These are phyloP conservation scores for Colletotrichum euphorbiae DNA, from an alignment of 2,329 filamentous ascomycete species.

Conservation along the genomic window DNA sequence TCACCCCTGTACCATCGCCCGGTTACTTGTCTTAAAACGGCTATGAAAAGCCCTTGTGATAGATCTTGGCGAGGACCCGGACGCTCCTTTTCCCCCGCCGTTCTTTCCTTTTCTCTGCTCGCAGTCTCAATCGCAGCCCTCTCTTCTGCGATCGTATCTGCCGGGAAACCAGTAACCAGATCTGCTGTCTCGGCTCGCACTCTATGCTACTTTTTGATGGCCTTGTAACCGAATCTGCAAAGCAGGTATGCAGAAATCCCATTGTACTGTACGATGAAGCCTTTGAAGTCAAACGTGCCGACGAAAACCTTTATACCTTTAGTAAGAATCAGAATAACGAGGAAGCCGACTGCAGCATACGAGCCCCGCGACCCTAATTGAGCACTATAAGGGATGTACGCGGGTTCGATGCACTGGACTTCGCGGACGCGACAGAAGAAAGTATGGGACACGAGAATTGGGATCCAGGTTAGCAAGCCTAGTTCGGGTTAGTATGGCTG, in stretches of 20 bases:
- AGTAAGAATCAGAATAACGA: slow-evolving; percentile 17
- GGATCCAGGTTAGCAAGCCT: slow-evolving; percentile 48
- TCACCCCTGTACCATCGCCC: background rate
- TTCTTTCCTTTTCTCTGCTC: too few species aligned
- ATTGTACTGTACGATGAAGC: too few species aligned
- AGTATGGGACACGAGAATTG: slow-evolving; percentile 54
- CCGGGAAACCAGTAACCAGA: too few species aligned
- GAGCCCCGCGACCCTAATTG: slow-evolving; percentile 40
- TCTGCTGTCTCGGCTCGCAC: too few species aligned
- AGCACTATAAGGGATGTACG: slow-evolving; percentile 53
- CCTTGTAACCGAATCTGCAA: too few species aligned
- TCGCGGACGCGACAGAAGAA: slow-evolving; percentile 51
- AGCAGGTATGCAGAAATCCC: too few species aligned
- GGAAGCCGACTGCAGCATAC: slow-evolving; percentile 18
- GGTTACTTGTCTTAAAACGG: background rate
- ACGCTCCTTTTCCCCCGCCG: too few species aligned
- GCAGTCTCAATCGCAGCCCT: too few species aligned
- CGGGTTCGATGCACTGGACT: slow-evolving; percentile 50
- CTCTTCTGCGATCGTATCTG: too few species aligned
- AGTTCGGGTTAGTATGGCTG: fast-evolving
- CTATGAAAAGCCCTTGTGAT: slow-evolving; percentile 9
- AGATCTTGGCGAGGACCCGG: too few species aligned
- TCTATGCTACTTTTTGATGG: too few species aligned
- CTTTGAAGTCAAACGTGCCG: slow-evolving; percentile 26
- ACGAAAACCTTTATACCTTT: slow-evolving; percentile 31